Conservation (phyloP, 2,329 filamentous ascomycete genomes). For the Alternaria ventricosa region DNA sequence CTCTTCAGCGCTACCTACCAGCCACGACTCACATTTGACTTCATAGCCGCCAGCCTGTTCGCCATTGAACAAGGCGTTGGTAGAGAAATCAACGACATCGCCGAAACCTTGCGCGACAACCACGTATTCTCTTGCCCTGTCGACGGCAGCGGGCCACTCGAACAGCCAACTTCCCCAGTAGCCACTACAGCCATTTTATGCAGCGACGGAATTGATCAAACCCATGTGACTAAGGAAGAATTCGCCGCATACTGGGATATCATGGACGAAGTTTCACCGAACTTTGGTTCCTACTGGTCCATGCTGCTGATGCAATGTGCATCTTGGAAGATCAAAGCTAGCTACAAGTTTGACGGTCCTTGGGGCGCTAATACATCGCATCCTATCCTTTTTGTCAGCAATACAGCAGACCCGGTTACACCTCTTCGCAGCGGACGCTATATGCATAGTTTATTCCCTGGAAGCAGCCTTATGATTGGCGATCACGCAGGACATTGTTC, state of each 20-base stretch:
- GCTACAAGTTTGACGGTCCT: slow-evolving; percentile 38
- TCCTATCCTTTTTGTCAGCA: slow-evolving; percentile 65
- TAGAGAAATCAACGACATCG: slow-evolving; percentile 29
- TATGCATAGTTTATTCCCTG: slow-evolving; percentile 52
- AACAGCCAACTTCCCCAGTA: slow-evolving; percentile 1
- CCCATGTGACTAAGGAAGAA: slow-evolving; percentile 22
- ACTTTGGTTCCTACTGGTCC: slow-evolving; percentile 49
- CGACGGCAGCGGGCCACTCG: slow-evolving; percentile 25
- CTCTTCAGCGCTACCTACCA: slow-evolving; percentile 49
- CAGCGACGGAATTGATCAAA: slow-evolving; percentile 49
- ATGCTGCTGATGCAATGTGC: slow-evolving; percentile 48
- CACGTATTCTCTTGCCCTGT: slow-evolving; percentile 39
- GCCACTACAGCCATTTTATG: slow-evolving; percentile 47
- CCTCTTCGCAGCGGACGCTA: slow-evolving; percentile 56
- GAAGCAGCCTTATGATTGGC: slow-evolving; percentile 54
- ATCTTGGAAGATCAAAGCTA: slow-evolving; percentile 46
- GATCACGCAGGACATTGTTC: slow-evolving; percentile 57
- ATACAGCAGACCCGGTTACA: slow-evolving; percentile 66
- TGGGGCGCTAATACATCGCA: slow-evolving; percentile 54
- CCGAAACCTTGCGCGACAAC: slow-evolving; percentile 9
- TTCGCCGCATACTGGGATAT: slow-evolving; percentile 47
- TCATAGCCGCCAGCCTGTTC: slow-evolving; percentile 44
- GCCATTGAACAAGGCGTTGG: slow-evolving; percentile 41
- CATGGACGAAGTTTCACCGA: slow-evolving; percentile 43
- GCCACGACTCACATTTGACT: slow-evolving; percentile 43